phyloP scores from a whole-genome alignment of 768 basidiomycete species.

The Lactarius tabidus region DNA sequence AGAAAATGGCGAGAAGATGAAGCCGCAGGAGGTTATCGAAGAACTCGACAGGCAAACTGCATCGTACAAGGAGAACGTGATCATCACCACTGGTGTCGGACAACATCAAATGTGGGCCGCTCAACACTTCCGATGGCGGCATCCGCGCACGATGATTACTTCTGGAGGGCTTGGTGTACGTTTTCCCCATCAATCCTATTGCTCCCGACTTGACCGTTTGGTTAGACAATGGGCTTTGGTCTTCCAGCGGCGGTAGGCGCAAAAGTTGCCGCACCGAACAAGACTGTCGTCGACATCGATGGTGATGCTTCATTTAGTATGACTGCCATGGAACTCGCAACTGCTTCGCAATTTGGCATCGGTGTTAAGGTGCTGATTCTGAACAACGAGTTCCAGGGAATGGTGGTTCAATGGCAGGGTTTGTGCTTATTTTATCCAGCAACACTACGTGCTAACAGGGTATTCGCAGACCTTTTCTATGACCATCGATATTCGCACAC shows the following conservation, averaged over 20 bases:
- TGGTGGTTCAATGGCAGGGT: conserved; percentile 99
- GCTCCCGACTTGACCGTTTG: not conserved
- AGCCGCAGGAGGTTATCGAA: conserved; percentile 96
- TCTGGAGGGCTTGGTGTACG: conserved; percentile 92
- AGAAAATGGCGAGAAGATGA: conserved; percentile 63
- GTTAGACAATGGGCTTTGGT: conserved; percentile 96
- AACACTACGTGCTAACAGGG: not conserved
- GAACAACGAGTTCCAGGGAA: conserved; percentile 98
- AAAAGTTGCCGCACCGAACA: conserved; percentile 92
- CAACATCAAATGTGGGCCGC: conserved; percentile 99
- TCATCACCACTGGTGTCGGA: conserved; percentile 92
- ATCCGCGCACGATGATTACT: conserved; percentile 84
- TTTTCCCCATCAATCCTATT: conserved; percentile 23
- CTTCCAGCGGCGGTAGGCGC: conserved; percentile 93
- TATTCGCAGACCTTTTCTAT: conserved; percentile 80
- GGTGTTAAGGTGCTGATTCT: conserved; percentile 92
- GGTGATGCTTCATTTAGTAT: conserved; percentile 98
- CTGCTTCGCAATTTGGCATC: conserved; percentile 85
- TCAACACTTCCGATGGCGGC: conserved; percentile 87
- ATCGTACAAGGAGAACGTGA: conserved; percentile 78
- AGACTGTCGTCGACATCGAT: conserved; percentile 93
- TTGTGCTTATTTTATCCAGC: conserved; percentile 24
- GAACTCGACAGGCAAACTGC: conserved; percentile 81
- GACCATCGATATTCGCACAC: conserved; percentile 97
- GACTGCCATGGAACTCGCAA: conserved; percentile 99